Evolutionary conservation across 176 grass and related monocot species (phyloP), one percentile per base, ranked within the genome.

Genomic region (Avena insularis): DNA sequence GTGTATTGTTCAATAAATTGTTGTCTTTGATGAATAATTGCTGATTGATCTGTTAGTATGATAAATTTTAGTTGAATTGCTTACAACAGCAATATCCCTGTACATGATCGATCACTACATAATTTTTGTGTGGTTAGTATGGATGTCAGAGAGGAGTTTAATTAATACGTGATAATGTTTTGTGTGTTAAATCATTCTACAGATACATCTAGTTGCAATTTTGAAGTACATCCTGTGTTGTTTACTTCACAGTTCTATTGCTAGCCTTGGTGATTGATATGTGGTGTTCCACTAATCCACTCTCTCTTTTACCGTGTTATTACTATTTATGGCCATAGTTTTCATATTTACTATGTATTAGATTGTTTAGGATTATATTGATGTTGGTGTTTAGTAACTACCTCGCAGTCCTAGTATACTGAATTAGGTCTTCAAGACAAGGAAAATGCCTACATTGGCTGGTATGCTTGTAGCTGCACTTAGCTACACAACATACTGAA

Each of bases 161-260:
- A 23, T 77, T 49, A 69, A 78, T 60, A 23, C 51, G 12, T 59
- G 51, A 9, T 23, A 1, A 38, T 77, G 47, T 38, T 3, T 25
- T 21, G 33, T 77, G 35, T 88, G 23, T 69, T 76, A 83, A 74
- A 13, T 77, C 31, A 58, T 83, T 48, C 75, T 45, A 8, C 9
- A 5, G 31, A 68, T 82, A n/a, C 33, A 66, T 75, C 35, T 47
- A 33, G 35, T 66, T 55, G 33, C 64, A 46, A 47, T 77, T 88
- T 82, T 77, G 7, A 31, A 27, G 53, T n/a, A 20, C 69, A 40
- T 6, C 29, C 23, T 56, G 31, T 7, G n/a, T 9, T 71, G 19
- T 17, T 81, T 83, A 25, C 56, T 57, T 45, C 20, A 49, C 19
- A 3, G 10, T 76, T 12, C 10, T n/a, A 58, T 33, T 25, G 0